Evolutionary conservation across 805 yeast species (phyloP), one percentile per base, ranked within the genome.

Genomic region (Candida boleticola): DNA sequence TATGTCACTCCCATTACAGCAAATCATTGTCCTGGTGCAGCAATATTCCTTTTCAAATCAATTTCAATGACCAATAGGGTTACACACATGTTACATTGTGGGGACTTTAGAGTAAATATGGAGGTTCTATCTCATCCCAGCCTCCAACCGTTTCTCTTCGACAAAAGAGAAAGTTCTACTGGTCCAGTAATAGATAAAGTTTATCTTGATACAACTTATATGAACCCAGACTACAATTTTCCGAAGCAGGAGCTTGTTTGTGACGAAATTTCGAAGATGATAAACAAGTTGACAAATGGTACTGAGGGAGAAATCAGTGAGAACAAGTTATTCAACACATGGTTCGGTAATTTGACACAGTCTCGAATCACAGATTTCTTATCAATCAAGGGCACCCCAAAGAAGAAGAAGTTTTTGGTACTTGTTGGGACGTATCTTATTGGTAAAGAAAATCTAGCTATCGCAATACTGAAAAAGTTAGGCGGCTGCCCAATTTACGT

Each of bases 21-120:
- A 0, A 92, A 93, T 52, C 99, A 93, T 63, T 93, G 99, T 61
- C 99, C 99, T 1, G 99, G 99, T 1, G 88, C 97, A 2, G 88
- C 80, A 0, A 76, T 93, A 0, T 85, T 90, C 45, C 61, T 89
- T 10, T 85, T 88, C 52, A 83, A 82, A 52, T 62, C 74, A 3
- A 58, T 57, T 16, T 49, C 65, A 0, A 36, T 42, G n/a, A 50
- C 47, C 3, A 58, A 60, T 6, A 22, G 0, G 40, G 47, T 1
- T 42, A 45, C 2, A 14, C 63, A 62, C 32, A 69, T 74, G 3
- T 63, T 93, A 25, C 99, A 93, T 60, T 89, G 97, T 40, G 99
- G 99, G 2, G 99, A 93, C 63, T 93, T 92, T 55, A 68, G 99
- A 43, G 89, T 89, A 9, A 75, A 76, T 48, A 61, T 63, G 27